phyloP scores from a whole-genome alignment of 2,329 filamentous ascomycete genomes.

The Teratosphaeria destructans region DNA sequence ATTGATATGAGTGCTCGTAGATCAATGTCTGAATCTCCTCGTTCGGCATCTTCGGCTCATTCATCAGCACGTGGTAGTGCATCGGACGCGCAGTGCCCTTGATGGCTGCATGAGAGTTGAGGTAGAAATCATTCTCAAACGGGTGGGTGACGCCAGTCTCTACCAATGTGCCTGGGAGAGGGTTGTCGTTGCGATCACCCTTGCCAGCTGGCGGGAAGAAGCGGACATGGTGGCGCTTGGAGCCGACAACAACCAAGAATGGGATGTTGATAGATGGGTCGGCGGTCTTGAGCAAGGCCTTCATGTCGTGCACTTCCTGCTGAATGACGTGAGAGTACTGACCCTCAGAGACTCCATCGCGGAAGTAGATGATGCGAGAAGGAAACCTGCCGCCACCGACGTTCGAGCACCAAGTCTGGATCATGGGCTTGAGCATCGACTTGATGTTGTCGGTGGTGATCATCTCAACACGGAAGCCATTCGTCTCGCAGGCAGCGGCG shows the following conservation, averaged over 20 bases:
- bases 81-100: slow-evolving; percentile 90
- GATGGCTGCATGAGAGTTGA: slow-evolving; percentile 65
- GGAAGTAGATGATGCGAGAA: slow-evolving; percentile 76
- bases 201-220: slow-evolving; percentile 66
- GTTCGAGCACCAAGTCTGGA: slow-evolving; percentile 49
- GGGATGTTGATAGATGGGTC: slow-evolving; percentile 42
- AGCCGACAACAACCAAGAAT: slow-evolving; percentile 78
- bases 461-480: slow-evolving; percentile 73
- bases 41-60: slow-evolving; percentile 60
- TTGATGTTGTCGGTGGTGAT: slow-evolving; percentile 54
- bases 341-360: slow-evolving; percentile 82
- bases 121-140: slow-evolving; percentile 79
- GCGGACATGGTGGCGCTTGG: slow-evolving; percentile 88
- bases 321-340: slow-evolving; percentile 73
- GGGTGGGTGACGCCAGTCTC: slow-evolving; percentile 86
- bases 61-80: slow-evolving; percentile 71
- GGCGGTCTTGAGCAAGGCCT: slow-evolving; percentile 31
- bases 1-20: slow-evolving; percentile 92
- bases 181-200: slow-evolving; percentile 68
- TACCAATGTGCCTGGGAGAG: slow-evolving; percentile 75
- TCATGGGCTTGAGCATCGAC: slow-evolving; percentile 55
- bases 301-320: slow-evolving; percentile 66
- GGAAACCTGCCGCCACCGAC: slow-evolving; percentile 49
- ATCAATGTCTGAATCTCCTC: slow-evolving; percentile 76
- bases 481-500: slow-evolving; percentile 68